phyloP scores from a whole-genome alignment of 768 basidiomycete species.

The Glaciozyma martinii region DNA sequence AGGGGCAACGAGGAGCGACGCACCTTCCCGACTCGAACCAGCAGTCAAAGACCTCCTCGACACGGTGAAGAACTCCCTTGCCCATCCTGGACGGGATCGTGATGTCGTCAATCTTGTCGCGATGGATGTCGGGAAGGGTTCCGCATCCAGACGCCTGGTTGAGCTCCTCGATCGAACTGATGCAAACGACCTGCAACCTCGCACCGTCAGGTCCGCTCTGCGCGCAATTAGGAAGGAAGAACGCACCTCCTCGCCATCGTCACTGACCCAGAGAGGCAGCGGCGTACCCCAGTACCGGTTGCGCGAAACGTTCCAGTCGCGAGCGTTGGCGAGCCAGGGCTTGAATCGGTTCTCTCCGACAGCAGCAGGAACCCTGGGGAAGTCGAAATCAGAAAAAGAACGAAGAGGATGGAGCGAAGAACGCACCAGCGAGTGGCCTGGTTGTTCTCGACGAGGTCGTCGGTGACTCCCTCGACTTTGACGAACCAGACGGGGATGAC shows the following conservation, averaged over 20 bases:
- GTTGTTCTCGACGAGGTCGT: slow-evolving; percentile 83
- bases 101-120: slow-evolving; percentile 90
- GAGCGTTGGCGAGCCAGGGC: slow-evolving; percentile 95
- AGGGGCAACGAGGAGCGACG: slow-evolving; percentile 29
- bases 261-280: slow-evolving; percentile 89
- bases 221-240: not conserved
- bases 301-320: slow-evolving; percentile 98
- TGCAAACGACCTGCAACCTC: slow-evolving; percentile 46
- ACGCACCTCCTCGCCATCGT: slow-evolving; percentile 77
- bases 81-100: slow-evolving; percentile 87
- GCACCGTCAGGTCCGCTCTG: not conserved
- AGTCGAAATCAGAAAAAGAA: slow-evolving; percentile 2
- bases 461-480: slow-evolving; percentile 70
- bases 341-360: slow-evolving; percentile 90
- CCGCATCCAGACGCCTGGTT: slow-evolving; percentile 73
- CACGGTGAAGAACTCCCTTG: slow-evolving; percentile 71
- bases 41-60: slow-evolving; percentile 99
- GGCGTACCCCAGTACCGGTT: slow-evolving; percentile 99
- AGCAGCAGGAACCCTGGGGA: slow-evolving; percentile 73
- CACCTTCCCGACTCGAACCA: slow-evolving; percentile 99
- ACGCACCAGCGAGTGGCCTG: slow-evolving; percentile 68
- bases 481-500: slow-evolving; percentile 97
- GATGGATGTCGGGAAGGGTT: slow-evolving; percentile 80
- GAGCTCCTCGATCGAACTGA: slow-evolving; percentile 80
- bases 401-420: slow-evolving; percentile 36